A percentile compares a stretch with the other conserved stretches of the same genome.
Conservation (phyloP, 208 protist genomes). For the Sergeia podlipaevii region DNA sequence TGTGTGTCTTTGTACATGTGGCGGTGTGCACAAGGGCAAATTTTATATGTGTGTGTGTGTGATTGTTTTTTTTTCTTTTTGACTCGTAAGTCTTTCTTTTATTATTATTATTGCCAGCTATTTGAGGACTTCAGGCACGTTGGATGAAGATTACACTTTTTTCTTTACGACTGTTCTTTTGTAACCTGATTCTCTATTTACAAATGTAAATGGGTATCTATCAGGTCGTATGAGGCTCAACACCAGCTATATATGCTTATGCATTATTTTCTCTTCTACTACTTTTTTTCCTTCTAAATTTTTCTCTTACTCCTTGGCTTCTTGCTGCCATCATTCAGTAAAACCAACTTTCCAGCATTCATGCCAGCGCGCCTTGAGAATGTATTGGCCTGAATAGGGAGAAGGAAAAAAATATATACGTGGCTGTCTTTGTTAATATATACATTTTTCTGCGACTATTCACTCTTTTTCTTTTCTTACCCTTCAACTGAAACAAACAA, state of each 20-base stretch:
- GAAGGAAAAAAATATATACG: conserved; percentile 3
- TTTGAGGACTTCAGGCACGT: no score
- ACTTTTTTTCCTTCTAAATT: background rate
- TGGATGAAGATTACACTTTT: conserved; percentile 7
- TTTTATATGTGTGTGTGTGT: conserved; percentile 2
- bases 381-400: background rate
- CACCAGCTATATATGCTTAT: no score
- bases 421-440: conserved; percentile 6
- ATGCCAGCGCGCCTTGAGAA: background rate
- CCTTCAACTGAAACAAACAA: background rate
- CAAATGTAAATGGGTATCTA: no score
- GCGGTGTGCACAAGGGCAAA: conserved; percentile 1
- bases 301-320: no score
- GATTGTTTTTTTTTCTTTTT: conserved; percentile 8
- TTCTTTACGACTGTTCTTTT: conserved; percentile 8
- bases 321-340: background rate
- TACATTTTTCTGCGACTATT: conserved; percentile 4
- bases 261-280: conserved; percentile 7
- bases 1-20: conserved; percentile 2
- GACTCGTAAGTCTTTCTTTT: conserved; percentile 15
- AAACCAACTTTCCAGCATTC: background rate
- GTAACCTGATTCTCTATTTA: conserved; percentile 8
- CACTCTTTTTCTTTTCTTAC: background rate
- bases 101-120: conserved; percentile 17
- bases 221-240: no score